Percentiles rank a stretch among this genome's conserved stretches.
Evolutionary conservation across 2,329 filamentous ascomycete species (phyloP).

Genomic region (Hypoxylon sp.): DNA sequence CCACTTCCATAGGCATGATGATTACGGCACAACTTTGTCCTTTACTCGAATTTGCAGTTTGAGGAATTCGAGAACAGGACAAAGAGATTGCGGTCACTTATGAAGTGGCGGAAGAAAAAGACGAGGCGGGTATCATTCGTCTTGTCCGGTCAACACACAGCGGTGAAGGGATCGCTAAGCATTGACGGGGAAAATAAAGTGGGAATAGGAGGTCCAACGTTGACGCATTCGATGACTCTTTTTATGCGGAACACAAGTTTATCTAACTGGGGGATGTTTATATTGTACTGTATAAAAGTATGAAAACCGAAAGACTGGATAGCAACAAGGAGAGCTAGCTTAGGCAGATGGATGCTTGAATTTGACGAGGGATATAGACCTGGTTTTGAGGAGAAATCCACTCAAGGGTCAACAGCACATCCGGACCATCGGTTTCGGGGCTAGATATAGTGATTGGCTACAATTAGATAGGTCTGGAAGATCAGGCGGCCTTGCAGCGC

Average conservation of each 20-base stretch:
- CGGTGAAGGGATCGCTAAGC: conserved; percentile 38
- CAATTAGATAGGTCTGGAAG: conserved; percentile 23
- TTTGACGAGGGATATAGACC: conserved; percentile 4
- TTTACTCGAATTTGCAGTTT: too few species aligned
- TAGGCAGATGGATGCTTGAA: too few species aligned
- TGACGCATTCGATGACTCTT: conserved; percentile 19
- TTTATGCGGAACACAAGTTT: conserved; percentile 13
- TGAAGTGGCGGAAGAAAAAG: conserved; percentile 31
- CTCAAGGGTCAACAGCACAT: conserved; percentile 33
- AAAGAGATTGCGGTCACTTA: conserved; percentile 29
- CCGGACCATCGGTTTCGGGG: conserved; percentile 27
- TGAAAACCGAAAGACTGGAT: conserved; percentile 18
- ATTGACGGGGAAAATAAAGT: conserved; percentile 35
- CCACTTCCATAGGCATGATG: conserved; percentile 45
- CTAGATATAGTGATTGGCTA: conserved; percentile 29
- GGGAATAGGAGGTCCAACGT: conserved; percentile 30
- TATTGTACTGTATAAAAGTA: conserved; percentile 15
- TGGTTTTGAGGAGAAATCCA: conserved; percentile 17
- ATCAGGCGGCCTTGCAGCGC: conserved; percentile 39
- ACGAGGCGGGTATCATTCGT: conserved; percentile 29
- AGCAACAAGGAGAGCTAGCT: conserved; percentile 20
- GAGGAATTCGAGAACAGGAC: too few species aligned
- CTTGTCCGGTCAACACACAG: conserved; percentile 26
- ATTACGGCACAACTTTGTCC: too few species aligned
- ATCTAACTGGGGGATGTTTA: too few species aligned